phyloP scores from a whole-genome alignment of 306 rosid species.

The Fragaria vesca region DNA sequence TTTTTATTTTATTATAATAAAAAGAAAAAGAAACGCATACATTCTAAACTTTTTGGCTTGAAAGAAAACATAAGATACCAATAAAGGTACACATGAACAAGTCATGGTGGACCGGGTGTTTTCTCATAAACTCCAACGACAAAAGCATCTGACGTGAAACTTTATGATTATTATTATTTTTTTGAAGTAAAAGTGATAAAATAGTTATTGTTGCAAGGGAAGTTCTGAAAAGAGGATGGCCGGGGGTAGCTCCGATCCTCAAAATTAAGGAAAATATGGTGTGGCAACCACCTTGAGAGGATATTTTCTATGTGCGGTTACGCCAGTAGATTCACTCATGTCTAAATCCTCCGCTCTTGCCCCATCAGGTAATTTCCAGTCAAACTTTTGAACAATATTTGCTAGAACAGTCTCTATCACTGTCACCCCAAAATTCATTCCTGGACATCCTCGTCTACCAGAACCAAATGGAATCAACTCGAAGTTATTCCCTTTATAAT shows the following conservation, averaged over 20 bases:
- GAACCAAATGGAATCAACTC: neutral
- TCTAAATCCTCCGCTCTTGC: neutral
- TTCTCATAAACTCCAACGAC: too few species aligned
- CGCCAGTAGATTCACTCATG: neutral
- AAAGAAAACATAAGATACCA: too few species aligned
- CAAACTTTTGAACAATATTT: neutral
- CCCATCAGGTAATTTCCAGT: neutral
- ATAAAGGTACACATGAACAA: too few species aligned
- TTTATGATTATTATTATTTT: too few species aligned
- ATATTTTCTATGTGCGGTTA: neutral
- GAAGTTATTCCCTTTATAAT: neutral
- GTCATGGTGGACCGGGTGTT: too few species aligned
- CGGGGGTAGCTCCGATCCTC: neutral
- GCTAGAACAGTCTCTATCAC: neutral
- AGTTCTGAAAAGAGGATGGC: neutral
- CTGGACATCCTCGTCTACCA: neutral
- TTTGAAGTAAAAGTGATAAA: neutral
- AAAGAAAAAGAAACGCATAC: too few species aligned
- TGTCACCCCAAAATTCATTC: too few species aligned
- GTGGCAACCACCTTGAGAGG: neutral
- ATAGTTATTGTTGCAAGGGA: neutral
- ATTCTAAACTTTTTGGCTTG: too few species aligned
- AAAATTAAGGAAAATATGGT: neutral
- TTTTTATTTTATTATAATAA: too few species aligned
- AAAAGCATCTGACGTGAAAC: too few species aligned